Percentiles rank a stretch among this genome's conserved stretches.
Conservation (phyloP, 768 basidiomycete species). For the Naganishia onofrii region DNA sequence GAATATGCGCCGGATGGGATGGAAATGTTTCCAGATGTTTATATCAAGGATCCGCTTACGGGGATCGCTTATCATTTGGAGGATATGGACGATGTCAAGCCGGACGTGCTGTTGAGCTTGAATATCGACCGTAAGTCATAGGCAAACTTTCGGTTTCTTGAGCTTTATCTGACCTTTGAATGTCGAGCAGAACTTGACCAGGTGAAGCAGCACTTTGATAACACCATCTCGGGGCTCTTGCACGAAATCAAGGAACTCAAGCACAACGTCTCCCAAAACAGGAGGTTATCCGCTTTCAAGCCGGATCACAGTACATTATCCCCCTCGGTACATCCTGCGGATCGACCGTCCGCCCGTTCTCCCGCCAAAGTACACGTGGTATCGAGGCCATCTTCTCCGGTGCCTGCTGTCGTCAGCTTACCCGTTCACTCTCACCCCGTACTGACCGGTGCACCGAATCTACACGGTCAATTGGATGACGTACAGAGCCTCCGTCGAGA, state of each 20-base stretch:
- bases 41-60: constrained; percentile 85
- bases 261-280: constrained; percentile 60
- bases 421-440: background rate
- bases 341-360: constrained; percentile 3
- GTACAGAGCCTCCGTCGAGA: constrained; percentile 91
- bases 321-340: constrained; percentile 24
- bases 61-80: constrained; percentile 95
- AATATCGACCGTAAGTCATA: constrained; percentile 90
- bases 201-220: constrained; percentile 95
- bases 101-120: constrained; percentile 80
- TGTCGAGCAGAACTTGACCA: constrained; percentile 77
- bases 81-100: constrained; percentile 85
- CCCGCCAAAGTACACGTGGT: background rate
- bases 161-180: constrained; percentile 9
- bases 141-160: background rate
- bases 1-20: constrained; percentile 80
- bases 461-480: constrained; percentile 91
- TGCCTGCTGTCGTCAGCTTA: background rate
- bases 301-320: constrained; percentile 29
- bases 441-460: constrained; percentile 50
- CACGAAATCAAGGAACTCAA: constrained; percentile 89
- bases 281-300: constrained; percentile 56
- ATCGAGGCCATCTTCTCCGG: constrained; percentile 23
- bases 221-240: constrained; percentile 77
- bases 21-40: constrained; percentile 92